Evolutionary conservation across 2,329 filamentous ascomycete species (phyloP).

Genomic region (Nannizzia gypsea): DNA sequence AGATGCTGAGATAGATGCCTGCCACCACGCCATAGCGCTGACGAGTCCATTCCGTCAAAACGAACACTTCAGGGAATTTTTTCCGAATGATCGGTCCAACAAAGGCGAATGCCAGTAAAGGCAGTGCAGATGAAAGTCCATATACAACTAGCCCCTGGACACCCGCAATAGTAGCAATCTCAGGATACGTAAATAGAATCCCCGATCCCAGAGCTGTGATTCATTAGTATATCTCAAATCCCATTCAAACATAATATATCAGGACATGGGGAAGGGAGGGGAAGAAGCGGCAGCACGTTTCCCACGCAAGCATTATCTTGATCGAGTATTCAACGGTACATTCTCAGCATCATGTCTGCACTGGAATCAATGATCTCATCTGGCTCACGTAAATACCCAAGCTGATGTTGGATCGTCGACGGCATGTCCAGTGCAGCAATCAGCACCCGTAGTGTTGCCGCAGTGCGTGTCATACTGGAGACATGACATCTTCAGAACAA

Average conservation of each 20-base stretch:
- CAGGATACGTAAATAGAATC: constrained; percentile 71
- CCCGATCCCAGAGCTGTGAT: constrained; percentile 64
- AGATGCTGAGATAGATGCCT: constrained; percentile 61
- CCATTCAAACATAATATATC: constrained; percentile 11
- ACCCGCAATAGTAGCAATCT: constrained; percentile 66
- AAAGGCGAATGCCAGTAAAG: constrained; percentile 60
- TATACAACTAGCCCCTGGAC: constrained; percentile 70
- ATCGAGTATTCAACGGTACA: constrained; percentile 89
- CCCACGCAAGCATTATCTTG: constrained; percentile 99
- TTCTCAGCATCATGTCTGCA: constrained; percentile 66
- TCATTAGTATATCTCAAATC: constrained; percentile 27
- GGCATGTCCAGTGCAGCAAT: constrained; percentile 35
- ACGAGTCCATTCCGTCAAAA: constrained; percentile 72
- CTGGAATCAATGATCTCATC: constrained; percentile 20
- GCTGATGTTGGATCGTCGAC: constrained; percentile 42
- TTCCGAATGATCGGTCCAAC: constrained; percentile 65
- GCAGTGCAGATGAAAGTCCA: constrained; percentile 58
- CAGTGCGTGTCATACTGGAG: constrained; percentile 13
- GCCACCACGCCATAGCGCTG: constrained; percentile 61
- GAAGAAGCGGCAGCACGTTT: constrained; percentile 81
- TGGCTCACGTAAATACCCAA: constrained; percentile 11
- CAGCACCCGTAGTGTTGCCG: constrained; percentile 75
- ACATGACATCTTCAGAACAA: constrained; percentile 8
- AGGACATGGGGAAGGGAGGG: constrained; percentile 31
- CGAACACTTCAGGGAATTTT: constrained; percentile 73